These are phyloP conservation scores for Teratosphaeria viscida DNA, from an alignment of 2,329 filamentous ascomycete species.

Conservation along the genomic window DNA sequence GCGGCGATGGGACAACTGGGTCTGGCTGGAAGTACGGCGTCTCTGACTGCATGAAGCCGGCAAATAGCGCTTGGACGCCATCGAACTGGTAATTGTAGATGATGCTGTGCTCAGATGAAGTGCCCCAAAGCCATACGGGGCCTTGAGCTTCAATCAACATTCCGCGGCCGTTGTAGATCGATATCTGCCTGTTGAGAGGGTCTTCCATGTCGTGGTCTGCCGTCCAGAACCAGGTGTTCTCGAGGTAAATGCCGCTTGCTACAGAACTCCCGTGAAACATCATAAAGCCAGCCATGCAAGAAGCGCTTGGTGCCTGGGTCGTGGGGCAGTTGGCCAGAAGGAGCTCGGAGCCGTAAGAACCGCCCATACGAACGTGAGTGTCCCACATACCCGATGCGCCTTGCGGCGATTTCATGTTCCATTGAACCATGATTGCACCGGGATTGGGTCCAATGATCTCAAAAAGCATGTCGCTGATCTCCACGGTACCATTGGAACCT, in stretches of 20 bases:
- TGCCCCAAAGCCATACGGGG: conserved; percentile 45
- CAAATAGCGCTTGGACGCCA: conserved; percentile 40
- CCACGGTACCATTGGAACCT: conserved; percentile 68
- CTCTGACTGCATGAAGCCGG: conserved; percentile 44
- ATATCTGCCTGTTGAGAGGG: conserved; percentile 28
- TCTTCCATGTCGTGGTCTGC: conserved; percentile 44
- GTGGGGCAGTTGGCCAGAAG: conserved; percentile 43
- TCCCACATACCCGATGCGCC: conserved; percentile 83
- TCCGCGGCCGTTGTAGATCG: conserved; percentile 37
- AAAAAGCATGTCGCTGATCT: conserved; percentile 81
- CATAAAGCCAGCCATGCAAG: conserved; percentile 33
- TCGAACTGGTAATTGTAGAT: conserved; percentile 46
- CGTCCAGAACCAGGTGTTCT: conserved; percentile 46
- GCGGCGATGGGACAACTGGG: conserved; percentile 46
- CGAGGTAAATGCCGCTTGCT: conserved; percentile 58
- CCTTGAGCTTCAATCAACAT: conserved; percentile 32
- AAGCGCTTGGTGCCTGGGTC: conserved; percentile 47
- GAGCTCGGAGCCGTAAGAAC: conserved; percentile 73
- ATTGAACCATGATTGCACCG: conserved; percentile 83
- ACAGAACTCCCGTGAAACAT: conserved; percentile 43
- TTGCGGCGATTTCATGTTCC: conserved; percentile 63
- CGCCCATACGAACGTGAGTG: conserved; percentile 88
- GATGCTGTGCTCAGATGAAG: conserved; percentile 43
- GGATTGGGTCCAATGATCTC: conserved; percentile 73
- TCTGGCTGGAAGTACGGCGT: conserved; percentile 45